Conservation (phyloP, 2,329 filamentous ascomycete species). For the Talaromyces albobiverticillius region DNA sequence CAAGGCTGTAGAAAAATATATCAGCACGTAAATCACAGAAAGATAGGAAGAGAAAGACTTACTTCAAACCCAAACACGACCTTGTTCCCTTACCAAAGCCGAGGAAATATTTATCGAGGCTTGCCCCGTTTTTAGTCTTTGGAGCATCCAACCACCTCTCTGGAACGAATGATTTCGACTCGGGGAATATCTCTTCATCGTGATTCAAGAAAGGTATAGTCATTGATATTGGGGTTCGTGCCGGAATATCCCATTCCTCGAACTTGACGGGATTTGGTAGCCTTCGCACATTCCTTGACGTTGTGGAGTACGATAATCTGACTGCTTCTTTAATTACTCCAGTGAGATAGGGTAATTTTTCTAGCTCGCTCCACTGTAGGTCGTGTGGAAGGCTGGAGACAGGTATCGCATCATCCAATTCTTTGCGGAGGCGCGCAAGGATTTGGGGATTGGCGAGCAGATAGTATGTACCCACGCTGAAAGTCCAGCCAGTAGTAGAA, state of each 20-base stretch:
- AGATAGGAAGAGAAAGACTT: background rate
- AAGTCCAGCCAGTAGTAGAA: slow-evolving; percentile 24
- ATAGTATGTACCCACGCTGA: slow-evolving; percentile 26
- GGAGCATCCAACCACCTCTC: slow-evolving; percentile 27
- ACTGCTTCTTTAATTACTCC: slow-evolving; percentile 16
- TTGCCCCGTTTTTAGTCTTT: slow-evolving; percentile 13
- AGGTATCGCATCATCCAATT: slow-evolving; percentile 23
- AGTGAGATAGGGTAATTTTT: slow-evolving; percentile 27
- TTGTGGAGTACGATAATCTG: slow-evolving; percentile 1
- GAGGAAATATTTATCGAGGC: slow-evolving; percentile 28
- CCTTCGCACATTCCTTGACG: background rate
- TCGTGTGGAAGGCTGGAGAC: slow-evolving; percentile 15
- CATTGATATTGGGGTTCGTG: slow-evolving; percentile 17
- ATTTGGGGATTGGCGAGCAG: slow-evolving; percentile 22
- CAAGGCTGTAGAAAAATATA: background rate
- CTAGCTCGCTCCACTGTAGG: slow-evolving; percentile 18
- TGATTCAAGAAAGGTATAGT: slow-evolving; percentile 20
- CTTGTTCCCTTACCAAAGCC: slow-evolving; percentile 38
- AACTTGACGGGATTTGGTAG: slow-evolving; percentile 3
- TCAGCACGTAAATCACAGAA: background rate
- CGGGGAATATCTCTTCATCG: slow-evolving; percentile 27
- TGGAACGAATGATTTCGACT: slow-evolving; percentile 24
- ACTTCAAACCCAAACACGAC: slow-evolving; percentile 42
- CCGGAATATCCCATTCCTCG: slow-evolving; percentile 15
- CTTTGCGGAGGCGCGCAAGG: slow-evolving; percentile 17